Conservation (phyloP, 495 filamentous ascomycete genomes). For the Hypoxylon fuscum region DNA sequence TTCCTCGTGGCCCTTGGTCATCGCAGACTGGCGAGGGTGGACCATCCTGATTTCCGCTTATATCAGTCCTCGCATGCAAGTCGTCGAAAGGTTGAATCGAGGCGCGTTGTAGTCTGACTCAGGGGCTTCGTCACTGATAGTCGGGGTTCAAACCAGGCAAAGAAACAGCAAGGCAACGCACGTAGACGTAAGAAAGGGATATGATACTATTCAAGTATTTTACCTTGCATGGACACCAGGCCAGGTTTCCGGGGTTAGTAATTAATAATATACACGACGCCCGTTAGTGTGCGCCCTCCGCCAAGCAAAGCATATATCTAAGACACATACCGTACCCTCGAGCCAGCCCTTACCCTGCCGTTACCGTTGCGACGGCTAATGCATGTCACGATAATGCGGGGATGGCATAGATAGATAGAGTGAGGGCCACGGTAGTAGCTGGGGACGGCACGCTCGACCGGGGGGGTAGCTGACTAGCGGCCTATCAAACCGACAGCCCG, state of each 20-base stretch:
- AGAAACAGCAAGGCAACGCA: not conserved
- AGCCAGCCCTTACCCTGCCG: conserved; percentile 3
- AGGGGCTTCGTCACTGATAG: not conserved
- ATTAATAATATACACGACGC: conserved; percentile 17
- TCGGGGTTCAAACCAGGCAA: not conserved
- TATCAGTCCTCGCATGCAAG: conserved; percentile 1
- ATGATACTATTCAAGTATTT: conserved; percentile 28
- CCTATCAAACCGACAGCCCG: conserved; percentile 39
- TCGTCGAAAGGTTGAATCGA: not conserved
- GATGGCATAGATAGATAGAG: conserved; percentile 25
- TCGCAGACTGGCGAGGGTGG: conserved; percentile 16
- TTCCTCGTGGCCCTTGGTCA: conserved; percentile 36
- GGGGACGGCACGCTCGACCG: conserved; percentile 6
- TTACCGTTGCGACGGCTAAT: conserved; percentile 18
- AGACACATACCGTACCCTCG: not conserved
- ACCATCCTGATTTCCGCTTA: conserved; percentile 17
- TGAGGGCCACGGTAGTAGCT: conserved; percentile 12
- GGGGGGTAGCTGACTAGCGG: conserved; percentile 25
- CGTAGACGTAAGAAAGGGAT: conserved; percentile 10
- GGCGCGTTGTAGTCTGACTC: too few relatives aligned
- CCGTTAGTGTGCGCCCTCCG: conserved; percentile 4
- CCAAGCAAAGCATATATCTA: conserved; percentile 4
- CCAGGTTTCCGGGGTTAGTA: conserved; percentile 10
- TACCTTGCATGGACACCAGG: not conserved
- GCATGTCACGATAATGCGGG: conserved; percentile 36